These are phyloP conservation scores for Boechera divaricarpa DNA, from an alignment of 345 rosid species.

Conservation along the genomic window DNA sequence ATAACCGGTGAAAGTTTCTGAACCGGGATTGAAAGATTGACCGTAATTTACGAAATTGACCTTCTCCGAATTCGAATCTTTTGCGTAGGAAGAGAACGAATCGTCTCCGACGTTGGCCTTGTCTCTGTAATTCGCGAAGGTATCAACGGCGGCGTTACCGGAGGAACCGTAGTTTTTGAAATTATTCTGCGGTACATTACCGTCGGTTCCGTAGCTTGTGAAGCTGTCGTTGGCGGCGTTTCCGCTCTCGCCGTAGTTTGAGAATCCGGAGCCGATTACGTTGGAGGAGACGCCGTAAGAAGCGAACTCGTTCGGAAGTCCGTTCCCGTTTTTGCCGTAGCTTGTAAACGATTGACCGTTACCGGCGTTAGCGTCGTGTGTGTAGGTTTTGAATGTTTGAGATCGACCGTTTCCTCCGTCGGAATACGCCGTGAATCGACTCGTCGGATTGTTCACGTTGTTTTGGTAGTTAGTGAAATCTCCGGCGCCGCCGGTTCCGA, in stretches of 20 bases:
- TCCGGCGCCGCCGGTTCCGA: constrained; percentile 68
- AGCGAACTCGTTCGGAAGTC: constrained; percentile 57
- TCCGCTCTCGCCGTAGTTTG: constrained; percentile 63
- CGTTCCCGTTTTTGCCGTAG: constrained; percentile 77
- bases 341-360: constrained; percentile 54
- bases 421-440: constrained; percentile 64
- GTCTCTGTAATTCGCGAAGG: constrained; percentile 65
- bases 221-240: constrained; percentile 67
- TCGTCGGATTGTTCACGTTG: constrained; percentile 63
- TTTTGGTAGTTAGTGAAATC: constrained; percentile 62
- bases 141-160: constrained; percentile 55
- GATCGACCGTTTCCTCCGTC: constrained; percentile 53
- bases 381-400: constrained; percentile 62
- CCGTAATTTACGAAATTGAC: constrained; percentile 63
- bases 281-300: constrained; percentile 64
- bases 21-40: constrained; percentile 59
- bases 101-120: constrained; percentile 65
- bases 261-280: constrained; percentile 69
- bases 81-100: constrained; percentile 66
- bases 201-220: constrained; percentile 67
- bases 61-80: constrained; percentile 53
- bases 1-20: constrained; percentile 62
- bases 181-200: constrained; percentile 66
- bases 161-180: constrained; percentile 65
- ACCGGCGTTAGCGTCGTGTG: constrained; percentile 63